Conservation (phyloP, 441 rosid genomes). For the Gossypium gossypioides region DNA sequence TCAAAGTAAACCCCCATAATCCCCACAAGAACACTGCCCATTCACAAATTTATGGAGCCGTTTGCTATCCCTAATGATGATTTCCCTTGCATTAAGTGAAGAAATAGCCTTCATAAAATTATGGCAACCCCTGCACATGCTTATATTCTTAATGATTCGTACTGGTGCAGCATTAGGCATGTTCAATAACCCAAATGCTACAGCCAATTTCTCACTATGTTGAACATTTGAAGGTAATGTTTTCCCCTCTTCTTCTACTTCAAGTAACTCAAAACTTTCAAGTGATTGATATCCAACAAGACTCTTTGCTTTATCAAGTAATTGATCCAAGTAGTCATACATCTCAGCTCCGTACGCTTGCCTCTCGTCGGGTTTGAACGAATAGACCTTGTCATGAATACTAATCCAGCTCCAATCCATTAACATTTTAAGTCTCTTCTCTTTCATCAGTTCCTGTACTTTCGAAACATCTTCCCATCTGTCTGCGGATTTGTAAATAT, state of each 20-base stretch:
- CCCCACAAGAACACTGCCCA: constrained; percentile 46
- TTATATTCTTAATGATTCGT: constrained; percentile 29
- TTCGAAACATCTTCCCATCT: constrained; percentile 34
- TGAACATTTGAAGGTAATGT: constrained; percentile 18
- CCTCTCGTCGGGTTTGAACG: constrained; percentile 26
- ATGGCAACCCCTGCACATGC: constrained; percentile 46
- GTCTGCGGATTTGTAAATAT: constrained; percentile 25
- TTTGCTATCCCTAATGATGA: constrained; percentile 39
- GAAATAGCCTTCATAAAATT: constrained; percentile 36
- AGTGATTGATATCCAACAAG: constrained; percentile 22
- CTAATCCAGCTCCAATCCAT: constrained; percentile 47
- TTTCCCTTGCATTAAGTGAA: constrained; percentile 22
- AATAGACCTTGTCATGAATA: constrained; percentile 30
- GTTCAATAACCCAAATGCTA: constrained; percentile 42
- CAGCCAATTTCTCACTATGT: constrained; percentile 43
- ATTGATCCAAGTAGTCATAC: constrained; percentile 24
- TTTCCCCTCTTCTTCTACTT: constrained; percentile 18
- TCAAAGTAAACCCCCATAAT: constrained; percentile 26
- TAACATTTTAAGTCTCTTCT: constrained; percentile 19
- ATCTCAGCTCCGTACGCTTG: constrained; percentile 18
- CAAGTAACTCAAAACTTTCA: constrained; percentile 10
- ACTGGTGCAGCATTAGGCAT: constrained; percentile 22
- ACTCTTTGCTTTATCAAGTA: constrained; percentile 29
- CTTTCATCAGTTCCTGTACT: constrained; percentile 28
- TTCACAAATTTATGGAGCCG: constrained; percentile 40